Conservation (phyloP, 2,329 filamentous ascomycete species). For the Aspergillus carbonarius region DNA sequence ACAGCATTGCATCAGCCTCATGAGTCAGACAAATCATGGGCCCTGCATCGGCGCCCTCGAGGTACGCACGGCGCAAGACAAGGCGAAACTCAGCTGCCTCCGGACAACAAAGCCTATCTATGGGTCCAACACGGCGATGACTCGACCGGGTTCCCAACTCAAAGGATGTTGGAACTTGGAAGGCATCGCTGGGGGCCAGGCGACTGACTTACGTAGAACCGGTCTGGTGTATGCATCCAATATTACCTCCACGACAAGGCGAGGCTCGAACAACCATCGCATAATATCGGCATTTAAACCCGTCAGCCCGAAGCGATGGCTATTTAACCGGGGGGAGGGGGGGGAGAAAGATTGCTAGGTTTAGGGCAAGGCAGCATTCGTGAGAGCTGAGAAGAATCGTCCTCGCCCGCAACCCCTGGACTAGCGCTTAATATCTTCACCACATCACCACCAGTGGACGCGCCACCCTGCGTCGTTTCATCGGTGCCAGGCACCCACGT, state of each 20-base stretch:
- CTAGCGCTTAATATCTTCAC: slow-evolving; percentile 4
- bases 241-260: not conserved
- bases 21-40: slow-evolving; percentile 14
- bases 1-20: slow-evolving; percentile 20
- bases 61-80: not conserved
- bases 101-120: not conserved
- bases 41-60: not conserved
- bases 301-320: slow-evolving; percentile 1
- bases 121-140: not conserved
- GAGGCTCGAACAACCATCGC: not conserved
- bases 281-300: slow-evolving; percentile 10
- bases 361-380: not conserved
- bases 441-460: not conserved
- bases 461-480: slow-evolving; percentile 15
- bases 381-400: not conserved
- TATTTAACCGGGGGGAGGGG: slow-evolving; percentile 10
- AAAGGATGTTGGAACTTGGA: not conserved
- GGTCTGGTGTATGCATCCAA: not conserved
- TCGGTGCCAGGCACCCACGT: slow-evolving; percentile 2
- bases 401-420: slow-evolving; percentile 6
- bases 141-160: not conserved
- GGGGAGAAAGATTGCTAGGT: no score
- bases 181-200: not conserved
- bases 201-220: not conserved
- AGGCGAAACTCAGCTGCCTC: slow-evolving; percentile 6